Conservation (phyloP, 306 rosid genomes). For the Sicyos edulis region DNA sequence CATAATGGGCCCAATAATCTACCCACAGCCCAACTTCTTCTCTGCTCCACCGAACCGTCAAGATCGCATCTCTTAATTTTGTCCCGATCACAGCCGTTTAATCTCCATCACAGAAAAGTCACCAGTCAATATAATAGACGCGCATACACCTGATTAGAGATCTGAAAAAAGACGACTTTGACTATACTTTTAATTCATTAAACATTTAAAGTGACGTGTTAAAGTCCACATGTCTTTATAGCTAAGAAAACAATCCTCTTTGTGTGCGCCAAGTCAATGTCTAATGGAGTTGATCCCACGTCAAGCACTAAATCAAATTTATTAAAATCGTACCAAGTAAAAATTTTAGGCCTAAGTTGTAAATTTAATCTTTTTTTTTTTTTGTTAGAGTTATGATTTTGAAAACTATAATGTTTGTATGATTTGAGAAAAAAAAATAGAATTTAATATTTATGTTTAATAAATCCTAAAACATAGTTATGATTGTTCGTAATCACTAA, state of each 20-base stretch:
- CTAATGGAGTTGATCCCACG: slow-evolving; percentile 4
- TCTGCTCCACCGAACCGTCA: not conserved
- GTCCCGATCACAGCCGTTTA: not conserved
- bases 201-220: not conserved
- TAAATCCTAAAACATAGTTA: too few species aligned
- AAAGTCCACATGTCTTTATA: not conserved
- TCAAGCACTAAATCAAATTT: not conserved
- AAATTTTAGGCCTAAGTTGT: too few species aligned
- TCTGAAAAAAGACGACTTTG: not conserved
- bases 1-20: not conserved
- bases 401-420: too few species aligned
- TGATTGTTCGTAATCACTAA: too few species aligned
- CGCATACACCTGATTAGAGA: not conserved
- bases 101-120: not conserved
- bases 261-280: not conserved
- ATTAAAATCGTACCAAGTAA: not conserved
- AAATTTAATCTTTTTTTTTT: too few species aligned
- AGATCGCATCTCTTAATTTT: not conserved
- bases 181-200: not conserved
- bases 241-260: not conserved
- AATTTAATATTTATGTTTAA: too few species aligned
- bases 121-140: not conserved
- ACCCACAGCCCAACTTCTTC: not conserved
- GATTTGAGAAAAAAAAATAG: too few species aligned
- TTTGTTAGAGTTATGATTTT: too few species aligned